Conservation (phyloP, 2,329 filamentous ascomycete genomes). For the Xylariaceae sp. region DNA sequence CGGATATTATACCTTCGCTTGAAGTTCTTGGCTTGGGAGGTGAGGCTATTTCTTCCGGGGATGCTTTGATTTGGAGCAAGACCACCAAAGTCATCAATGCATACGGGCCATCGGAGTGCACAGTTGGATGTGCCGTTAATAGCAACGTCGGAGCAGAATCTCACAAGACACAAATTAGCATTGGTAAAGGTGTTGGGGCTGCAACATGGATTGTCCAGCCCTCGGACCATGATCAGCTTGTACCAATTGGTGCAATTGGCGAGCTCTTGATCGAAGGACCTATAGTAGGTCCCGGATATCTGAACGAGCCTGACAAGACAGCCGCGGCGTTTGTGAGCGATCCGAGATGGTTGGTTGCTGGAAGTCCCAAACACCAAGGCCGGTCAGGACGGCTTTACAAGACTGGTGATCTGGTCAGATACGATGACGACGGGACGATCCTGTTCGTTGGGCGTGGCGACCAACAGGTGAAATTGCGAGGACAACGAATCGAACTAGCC, state of each 20-base stretch:
- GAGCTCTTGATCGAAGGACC: conserved; percentile 55
- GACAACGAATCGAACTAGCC: conserved; percentile 59
- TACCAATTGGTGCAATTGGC: conserved; percentile 46
- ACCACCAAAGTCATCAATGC: conserved; percentile 46
- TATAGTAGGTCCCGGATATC: conserved; percentile 59
- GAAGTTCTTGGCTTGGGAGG: conserved; percentile 47
- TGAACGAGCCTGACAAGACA: conserved; percentile 56
- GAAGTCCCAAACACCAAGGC: conserved; percentile 33
- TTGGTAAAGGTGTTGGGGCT: conserved; percentile 46
- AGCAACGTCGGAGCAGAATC: conserved; percentile 36
- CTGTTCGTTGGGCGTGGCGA: conserved; percentile 61
- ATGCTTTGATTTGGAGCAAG: conserved; percentile 45
- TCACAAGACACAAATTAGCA: conserved; percentile 35
- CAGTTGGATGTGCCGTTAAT: conserved; percentile 49
- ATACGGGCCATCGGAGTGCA: conserved; percentile 53
- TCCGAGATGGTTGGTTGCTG: conserved; percentile 47
- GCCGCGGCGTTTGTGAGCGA: conserved; percentile 53
- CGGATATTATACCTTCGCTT: conserved; percentile 43
- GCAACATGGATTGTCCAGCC: conserved; percentile 51
- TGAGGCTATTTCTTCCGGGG: conserved; percentile 49
- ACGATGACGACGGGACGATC: conserved; percentile 49
- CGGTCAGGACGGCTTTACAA: conserved; percentile 49
- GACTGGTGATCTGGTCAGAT: conserved; percentile 56
- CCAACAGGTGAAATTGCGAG: conserved; percentile 64
- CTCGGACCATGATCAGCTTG: conserved; percentile 42